Evolutionary conservation across 1,139 yeast species (phyloP).

Genomic region (Taphrina pruni): DNA sequence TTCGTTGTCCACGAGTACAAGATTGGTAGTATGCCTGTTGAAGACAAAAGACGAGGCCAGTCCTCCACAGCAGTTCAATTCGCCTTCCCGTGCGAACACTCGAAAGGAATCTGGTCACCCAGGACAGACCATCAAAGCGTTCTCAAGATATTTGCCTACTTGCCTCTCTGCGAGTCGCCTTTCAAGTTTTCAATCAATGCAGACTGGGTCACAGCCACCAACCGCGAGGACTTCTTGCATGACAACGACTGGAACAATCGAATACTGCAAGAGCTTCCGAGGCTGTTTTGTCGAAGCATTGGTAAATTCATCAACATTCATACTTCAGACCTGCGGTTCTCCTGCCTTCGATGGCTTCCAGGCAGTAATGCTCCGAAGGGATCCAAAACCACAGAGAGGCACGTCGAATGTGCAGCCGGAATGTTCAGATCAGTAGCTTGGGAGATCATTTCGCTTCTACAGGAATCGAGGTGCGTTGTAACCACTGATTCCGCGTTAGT

Average conservation of each 20-base stretch:
- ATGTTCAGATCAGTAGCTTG: conserved; percentile 4
- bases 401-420: background rate
- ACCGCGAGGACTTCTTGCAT: conserved; percentile 11
- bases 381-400: background rate
- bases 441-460: background rate
- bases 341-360: background rate
- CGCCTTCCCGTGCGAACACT: conserved; percentile 5
- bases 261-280: background rate
- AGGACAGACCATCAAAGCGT: background rate
- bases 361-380: conserved; percentile 11
- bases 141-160: background rate
- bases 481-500: background rate
- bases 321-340: background rate
- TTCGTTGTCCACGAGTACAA: conserved; percentile 7
- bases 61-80: background rate
- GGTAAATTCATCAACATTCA: background rate
- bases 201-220: conserved; percentile 8
- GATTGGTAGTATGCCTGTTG: background rate
- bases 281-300: background rate
- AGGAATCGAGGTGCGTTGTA: background rate
- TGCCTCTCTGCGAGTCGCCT: conserved; percentile 7
- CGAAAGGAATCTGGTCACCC: background rate
- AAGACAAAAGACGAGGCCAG: background rate
- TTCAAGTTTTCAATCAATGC: conserved; percentile 7
- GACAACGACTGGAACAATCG: conserved; percentile 1